phyloP scores from a whole-genome alignment of 352 stramenopile species.

The Phytophthora fragariae region DNA sequence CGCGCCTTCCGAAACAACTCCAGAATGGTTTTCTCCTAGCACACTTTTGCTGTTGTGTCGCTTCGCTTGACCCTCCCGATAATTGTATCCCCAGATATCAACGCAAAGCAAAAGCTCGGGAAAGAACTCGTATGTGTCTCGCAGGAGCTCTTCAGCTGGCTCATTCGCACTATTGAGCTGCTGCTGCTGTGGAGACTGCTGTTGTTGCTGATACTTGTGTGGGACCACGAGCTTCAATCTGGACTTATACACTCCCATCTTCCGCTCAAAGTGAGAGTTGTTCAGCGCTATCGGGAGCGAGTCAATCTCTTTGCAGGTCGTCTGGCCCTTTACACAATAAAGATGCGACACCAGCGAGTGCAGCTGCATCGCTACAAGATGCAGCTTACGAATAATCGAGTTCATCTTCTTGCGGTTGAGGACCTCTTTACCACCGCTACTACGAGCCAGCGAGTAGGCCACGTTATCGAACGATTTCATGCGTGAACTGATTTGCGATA shows the following conservation, averaged over 20 bases:
- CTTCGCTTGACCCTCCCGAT: slow-evolving; percentile 46
- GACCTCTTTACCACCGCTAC: slow-evolving; percentile 58
- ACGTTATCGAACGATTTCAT: slow-evolving; percentile 85
- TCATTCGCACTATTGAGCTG: slow-evolving; percentile 27
- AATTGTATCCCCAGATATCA: slow-evolving; percentile 69
- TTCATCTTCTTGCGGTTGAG: slow-evolving; percentile 87
- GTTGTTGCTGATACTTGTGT: slow-evolving; percentile 48
- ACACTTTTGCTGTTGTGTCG: slow-evolving; percentile 24
- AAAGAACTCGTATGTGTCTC: slow-evolving; percentile 75
- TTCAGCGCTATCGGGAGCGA: slow-evolving; percentile 70
- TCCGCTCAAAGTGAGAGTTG: slow-evolving; percentile 78
- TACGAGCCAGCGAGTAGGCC: slow-evolving; percentile 75
- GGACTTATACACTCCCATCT: slow-evolving; percentile 80
- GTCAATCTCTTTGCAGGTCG: slow-evolving; percentile 62
- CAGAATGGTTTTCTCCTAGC: slow-evolving; percentile 9
- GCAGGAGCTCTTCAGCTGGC: slow-evolving; percentile 54
- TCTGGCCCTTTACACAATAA: slow-evolving; percentile 64
- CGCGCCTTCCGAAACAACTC: slow-evolving; percentile 10
- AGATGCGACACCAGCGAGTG: slow-evolving; percentile 77
- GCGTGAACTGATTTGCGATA: slow-evolving; percentile 78
- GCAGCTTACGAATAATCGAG: slow-evolving; percentile 81
- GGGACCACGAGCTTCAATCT: slow-evolving; percentile 69
- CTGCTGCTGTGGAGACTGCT: slow-evolving; percentile 42
- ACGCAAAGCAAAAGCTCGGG: slow-evolving; percentile 72
- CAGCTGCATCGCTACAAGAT: slow-evolving; percentile 79